Percentiles rank a stretch among this genome's conserved stretches.
Conservation (phyloP, 768 basidiomycete genomes). For the Ramaria sp. region DNA sequence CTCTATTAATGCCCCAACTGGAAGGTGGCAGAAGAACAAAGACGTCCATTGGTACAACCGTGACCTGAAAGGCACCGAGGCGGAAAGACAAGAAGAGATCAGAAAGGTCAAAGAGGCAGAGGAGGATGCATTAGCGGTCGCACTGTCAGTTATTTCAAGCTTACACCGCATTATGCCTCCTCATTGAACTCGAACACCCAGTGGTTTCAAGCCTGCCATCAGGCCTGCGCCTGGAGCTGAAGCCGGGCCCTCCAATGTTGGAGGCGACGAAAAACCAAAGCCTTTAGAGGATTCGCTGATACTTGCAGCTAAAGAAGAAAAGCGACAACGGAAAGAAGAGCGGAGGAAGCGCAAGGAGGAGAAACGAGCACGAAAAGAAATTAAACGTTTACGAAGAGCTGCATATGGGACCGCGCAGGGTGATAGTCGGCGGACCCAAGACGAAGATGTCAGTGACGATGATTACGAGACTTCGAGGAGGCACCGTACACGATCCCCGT, state of each 20-base stretch:
- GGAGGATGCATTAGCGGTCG: conserved; percentile 75
- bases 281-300: conserved; percentile 19
- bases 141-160: conserved; percentile 42
- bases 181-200: conserved; percentile 20
- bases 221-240: conserved; percentile 22
- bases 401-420: conserved; percentile 26
- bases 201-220: conserved; percentile 59
- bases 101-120: conserved; percentile 76
- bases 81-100: conserved; percentile 61
- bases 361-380: conserved; percentile 21
- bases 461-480: conserved; percentile 30
- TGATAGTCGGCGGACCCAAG: conserved; percentile 40
- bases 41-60: conserved; percentile 94
- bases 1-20: conserved; percentile 89
- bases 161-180: not conserved
- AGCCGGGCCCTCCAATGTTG: conserved; percentile 12
- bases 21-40: conserved; percentile 96
- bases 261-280: conserved; percentile 13
- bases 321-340: conserved; percentile 22
- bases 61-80: conserved; percentile 33
- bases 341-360: conserved; percentile 16
- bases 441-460: conserved; percentile 32
- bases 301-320: conserved; percentile 17
- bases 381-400: conserved; percentile 15
- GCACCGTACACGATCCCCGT: not conserved